phyloP scores from a whole-genome alignment of 73 alveolate genomes.

The Effrenium voratum region DNA sequence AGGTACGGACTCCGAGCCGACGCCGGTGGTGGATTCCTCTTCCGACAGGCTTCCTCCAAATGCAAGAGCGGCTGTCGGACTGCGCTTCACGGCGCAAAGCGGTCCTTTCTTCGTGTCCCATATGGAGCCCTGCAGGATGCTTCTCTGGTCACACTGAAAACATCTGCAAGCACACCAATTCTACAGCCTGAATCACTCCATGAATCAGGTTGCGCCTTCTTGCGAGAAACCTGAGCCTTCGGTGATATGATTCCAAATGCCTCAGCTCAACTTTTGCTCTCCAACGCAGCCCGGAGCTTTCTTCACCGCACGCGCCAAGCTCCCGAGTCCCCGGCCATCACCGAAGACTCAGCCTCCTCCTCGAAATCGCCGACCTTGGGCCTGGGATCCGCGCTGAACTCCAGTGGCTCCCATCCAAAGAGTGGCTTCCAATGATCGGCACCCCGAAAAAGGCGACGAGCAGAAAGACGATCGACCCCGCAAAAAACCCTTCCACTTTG shows the following conservation, averaged over 20 bases:
- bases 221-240: constrained; percentile 60
- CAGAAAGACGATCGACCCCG: not conserved
- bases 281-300: not conserved
- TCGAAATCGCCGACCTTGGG: constrained; percentile 48
- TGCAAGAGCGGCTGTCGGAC: too few species aligned
- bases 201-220: not conserved
- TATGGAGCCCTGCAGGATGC: too few species aligned
- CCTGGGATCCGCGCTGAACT: not conserved
- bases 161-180: too few species aligned
- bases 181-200: too few species aligned
- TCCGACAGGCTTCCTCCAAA: constrained; percentile 79
- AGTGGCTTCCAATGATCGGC: too few species aligned
- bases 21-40: constrained; percentile 73
- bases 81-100: too few species aligned
- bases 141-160: too few species aligned
- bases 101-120: too few species aligned
- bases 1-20: constrained; percentile 49
- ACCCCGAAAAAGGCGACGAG: not conserved
- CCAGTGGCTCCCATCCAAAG: not conserved
- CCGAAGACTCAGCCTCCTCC: constrained; percentile 69
- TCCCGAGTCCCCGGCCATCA: not conserved
- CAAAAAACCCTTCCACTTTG: not conserved
- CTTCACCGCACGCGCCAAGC: not conserved
- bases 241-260: constrained; percentile 84
- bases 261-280: not conserved